Evolutionary conservation across 805 yeast species (phyloP), one percentile per base, ranked within the genome.

Genomic region (Grigorovia humatica): DNA sequence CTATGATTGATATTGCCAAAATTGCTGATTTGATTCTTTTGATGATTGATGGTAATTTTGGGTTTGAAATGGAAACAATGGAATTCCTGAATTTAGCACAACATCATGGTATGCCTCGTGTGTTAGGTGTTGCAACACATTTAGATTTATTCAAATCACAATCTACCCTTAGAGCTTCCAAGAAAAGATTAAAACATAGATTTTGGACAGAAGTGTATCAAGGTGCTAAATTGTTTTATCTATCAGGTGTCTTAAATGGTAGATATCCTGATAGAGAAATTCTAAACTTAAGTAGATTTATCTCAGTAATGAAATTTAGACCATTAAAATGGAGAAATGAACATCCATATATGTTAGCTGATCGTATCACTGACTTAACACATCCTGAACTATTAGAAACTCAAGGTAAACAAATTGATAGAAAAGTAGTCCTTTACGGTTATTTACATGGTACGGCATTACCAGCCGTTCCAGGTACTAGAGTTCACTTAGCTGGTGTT

Each of bases 241-340:
- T 93, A 18, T 86, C 96, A 1, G 99, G 99, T 62, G 97, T 93
- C 47, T 78, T 93, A 49, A 95, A 93, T 64, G 99, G 99, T 44
- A 80, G 99, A 65, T 93, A 93, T 65, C 99, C 99, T 1, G 99
- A 93, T 68, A 77, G 99, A 60, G 99, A 93, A 67, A 86, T 93
- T 55, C 74, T 93, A 55, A 93, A 93, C 64, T 75, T 93, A 61
- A 84, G 95, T 2, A 76, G 99, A 58, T 93, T 95, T 66, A 86
- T 93, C 51, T 83, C 95, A 6, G 97, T 91, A 46, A 91, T 95
- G 98, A 93, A 95, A 68, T 95, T 95, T 70, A 80, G 99, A 64
- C 99, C 99, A n/a, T 74, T 95, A 60, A 93, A 93, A 68, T 93
- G 99, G 99, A 81, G 99, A 73, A 93, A 91, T 66, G 98, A 93